Conservation (phyloP, 2,329 filamentous ascomycete species). For the Epichloe glyceriae region DNA sequence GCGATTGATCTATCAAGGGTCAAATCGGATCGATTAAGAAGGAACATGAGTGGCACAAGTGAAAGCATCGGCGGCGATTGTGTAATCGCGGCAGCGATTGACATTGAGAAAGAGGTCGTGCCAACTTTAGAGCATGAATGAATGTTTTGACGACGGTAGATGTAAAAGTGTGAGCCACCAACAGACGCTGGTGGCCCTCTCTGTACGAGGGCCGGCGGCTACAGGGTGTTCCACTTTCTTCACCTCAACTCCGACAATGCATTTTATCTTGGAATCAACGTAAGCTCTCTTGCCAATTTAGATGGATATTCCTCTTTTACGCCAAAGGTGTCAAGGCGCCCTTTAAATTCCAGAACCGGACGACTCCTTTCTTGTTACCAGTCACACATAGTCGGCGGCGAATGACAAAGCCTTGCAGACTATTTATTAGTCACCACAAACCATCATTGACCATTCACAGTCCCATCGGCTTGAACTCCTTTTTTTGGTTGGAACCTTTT, state of each 20-base stretch:
- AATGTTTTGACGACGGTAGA: not conserved
- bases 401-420: too few species aligned
- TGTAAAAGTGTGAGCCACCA: not conserved
- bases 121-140: not conserved
- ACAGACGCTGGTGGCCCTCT: constrained; percentile 5
- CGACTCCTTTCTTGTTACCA: too few species aligned
- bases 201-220: not conserved
- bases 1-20: not conserved
- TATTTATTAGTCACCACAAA: not conserved
- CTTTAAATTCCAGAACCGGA: too few species aligned
- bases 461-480: too few species aligned
- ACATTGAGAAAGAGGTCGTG: not conserved
- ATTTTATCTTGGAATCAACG: not conserved
- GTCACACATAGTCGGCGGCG: too few species aligned
- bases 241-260: not conserved
- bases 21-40: not conserved
- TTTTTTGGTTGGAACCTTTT: too few species aligned
- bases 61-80: not conserved
- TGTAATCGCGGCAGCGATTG: not conserved
- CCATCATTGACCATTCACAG: not conserved
- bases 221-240: not conserved
- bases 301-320: too few species aligned
- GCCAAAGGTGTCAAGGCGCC: too few species aligned
- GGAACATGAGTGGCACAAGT: not conserved
- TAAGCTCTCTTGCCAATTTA: too few species aligned